A percentile compares a stretch with the other conserved stretches of the same genome.
Conservation (phyloP, 768 basidiomycete genomes). For the Lepiota venenata region DNA sequence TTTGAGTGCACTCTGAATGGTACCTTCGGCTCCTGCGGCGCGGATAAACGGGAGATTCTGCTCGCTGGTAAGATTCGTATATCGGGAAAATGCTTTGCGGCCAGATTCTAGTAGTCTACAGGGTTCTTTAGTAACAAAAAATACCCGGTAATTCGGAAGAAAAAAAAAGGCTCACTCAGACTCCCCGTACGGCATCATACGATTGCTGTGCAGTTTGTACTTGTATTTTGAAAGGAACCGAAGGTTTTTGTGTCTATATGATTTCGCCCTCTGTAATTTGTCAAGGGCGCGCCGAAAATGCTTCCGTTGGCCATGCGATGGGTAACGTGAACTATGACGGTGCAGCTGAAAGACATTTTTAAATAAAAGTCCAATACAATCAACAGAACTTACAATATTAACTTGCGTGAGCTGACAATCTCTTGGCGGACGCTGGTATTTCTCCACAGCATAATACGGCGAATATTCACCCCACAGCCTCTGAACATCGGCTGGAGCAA, state of each 20-base stretch:
- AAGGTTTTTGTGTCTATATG: conserved; percentile 44
- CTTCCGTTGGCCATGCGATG: conserved; percentile 47
- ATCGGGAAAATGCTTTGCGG: conserved; percentile 47
- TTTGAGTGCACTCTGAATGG: conserved; percentile 65
- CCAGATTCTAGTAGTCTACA: conserved; percentile 45
- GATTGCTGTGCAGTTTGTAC: conserved; percentile 54
- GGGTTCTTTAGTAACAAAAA: not conserved
- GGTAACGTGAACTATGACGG: conserved; percentile 78
- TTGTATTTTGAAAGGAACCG: conserved; percentile 56
- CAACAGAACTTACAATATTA: conserved; percentile 10
- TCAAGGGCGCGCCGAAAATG: conserved; percentile 42
- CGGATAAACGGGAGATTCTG: conserved; percentile 48
- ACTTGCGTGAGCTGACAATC: conserved; percentile 63
- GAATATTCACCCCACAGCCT: conserved; percentile 59
- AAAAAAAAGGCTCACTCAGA: conserved; percentile 44
- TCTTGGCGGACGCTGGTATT: conserved; percentile 43
- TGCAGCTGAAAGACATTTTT: conserved; percentile 49
- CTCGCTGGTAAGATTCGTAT: conserved; percentile 41
- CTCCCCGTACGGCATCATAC: conserved; percentile 65
- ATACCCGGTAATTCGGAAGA: no score
- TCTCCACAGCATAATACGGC: conserved; percentile 49
- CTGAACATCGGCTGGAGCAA: conserved; percentile 10
- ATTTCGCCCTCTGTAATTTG: conserved; percentile 48
- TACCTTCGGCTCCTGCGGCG: conserved; percentile 48
- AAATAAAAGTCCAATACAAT: not conserved